Percentiles rank a stretch among this genome's conserved stretches.
Evolutionary conservation across 106 monocot genomes (phyloP).

Genomic region (Xerophyta viscosa): DNA sequence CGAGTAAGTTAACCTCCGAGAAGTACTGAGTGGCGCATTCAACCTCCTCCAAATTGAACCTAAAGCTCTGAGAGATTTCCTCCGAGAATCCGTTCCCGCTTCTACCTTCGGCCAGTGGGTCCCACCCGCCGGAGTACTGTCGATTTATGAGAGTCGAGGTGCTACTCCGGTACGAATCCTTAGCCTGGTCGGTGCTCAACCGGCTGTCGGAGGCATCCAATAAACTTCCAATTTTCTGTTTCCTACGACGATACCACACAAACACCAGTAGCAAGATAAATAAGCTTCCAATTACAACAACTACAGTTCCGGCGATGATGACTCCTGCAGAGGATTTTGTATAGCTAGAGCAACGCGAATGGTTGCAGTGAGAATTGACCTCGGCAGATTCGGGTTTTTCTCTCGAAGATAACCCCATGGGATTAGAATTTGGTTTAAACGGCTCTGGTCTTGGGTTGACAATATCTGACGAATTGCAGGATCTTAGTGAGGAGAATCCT

Average conservation of each 20-base stretch:
- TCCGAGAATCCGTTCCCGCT: slow-evolving; percentile 30
- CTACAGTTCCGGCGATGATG: slow-evolving; percentile 12
- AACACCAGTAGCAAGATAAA: slow-evolving; percentile 27
- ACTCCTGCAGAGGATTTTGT: slow-evolving; percentile 22
- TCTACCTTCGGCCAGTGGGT: slow-evolving; percentile 48
- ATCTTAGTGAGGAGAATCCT: slow-evolving; percentile 35
- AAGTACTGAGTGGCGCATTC: slow-evolving; percentile 83
- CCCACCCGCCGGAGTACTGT: slow-evolving; percentile 72
- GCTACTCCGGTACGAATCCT: slow-evolving; percentile 34
- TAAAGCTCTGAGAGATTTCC: slow-evolving; percentile 52
- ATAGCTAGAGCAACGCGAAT: slow-evolving; percentile 22
- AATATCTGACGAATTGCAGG: slow-evolving; percentile 46
- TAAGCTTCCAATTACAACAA: slow-evolving; percentile 7
- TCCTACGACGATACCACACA: slow-evolving; percentile 29
- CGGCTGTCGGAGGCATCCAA: slow-evolving; percentile 45
- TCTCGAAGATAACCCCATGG: background rate
- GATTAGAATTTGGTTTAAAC: slow-evolving; percentile 11
- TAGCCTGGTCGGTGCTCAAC: slow-evolving; percentile 43
- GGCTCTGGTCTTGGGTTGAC: slow-evolving; percentile 51
- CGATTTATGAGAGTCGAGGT: slow-evolving; percentile 56
- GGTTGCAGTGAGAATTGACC: slow-evolving; percentile 20
- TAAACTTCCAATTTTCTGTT: slow-evolving; percentile 44
- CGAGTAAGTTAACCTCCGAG: slow-evolving; percentile 70
- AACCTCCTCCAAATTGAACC: slow-evolving; percentile 74
- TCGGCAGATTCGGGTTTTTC: slow-evolving; percentile 39